phyloP scores from a whole-genome alignment of 2,329 filamentous ascomycete genomes.

The Xylaria hypoxylon region DNA sequence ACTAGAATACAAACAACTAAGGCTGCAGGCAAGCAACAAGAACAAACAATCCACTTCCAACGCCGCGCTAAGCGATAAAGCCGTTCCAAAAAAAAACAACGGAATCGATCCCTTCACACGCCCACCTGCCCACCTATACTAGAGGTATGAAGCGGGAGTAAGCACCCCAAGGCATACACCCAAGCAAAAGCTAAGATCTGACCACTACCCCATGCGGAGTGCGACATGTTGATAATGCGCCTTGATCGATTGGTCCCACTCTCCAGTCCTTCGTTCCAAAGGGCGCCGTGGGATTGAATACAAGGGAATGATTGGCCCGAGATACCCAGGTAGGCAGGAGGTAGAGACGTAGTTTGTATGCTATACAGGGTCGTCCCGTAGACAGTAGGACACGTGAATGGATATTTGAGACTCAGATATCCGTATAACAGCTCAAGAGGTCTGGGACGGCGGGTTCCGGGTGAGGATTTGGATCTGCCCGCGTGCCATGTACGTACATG shows the following conservation, averaged over 20 bases:
- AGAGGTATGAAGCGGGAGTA: background rate
- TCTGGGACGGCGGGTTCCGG: conserved; percentile 14
- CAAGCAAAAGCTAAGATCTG: background rate
- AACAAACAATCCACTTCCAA: background rate
- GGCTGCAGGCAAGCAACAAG: too few species aligned
- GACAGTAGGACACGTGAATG: conserved; percentile 6
- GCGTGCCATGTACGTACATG: background rate
- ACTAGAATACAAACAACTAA: background rate
- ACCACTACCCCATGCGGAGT: conserved; percentile 7
- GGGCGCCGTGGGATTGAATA: background rate
- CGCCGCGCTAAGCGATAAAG: conserved; percentile 29
- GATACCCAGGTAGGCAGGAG: background rate
- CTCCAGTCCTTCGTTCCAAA: background rate
- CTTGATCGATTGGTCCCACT: conserved; percentile 30
- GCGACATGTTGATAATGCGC: conserved; percentile 35
- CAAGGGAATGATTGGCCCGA: conserved; percentile 8
- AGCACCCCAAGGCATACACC: background rate
- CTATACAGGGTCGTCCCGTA: background rate
- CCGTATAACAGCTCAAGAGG: background rate
- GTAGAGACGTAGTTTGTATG: too few species aligned
- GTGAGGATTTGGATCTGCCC: conserved; percentile 3
- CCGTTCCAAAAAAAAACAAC: background rate
- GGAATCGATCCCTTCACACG: background rate
- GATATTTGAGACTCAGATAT: background rate
- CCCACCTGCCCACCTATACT: background rate